Evolutionary conservation across 768 basidiomycete genomes (phyloP), one percentile per base, ranked within the genome.

Genomic region (Macrolepiota dolichaula): DNA sequence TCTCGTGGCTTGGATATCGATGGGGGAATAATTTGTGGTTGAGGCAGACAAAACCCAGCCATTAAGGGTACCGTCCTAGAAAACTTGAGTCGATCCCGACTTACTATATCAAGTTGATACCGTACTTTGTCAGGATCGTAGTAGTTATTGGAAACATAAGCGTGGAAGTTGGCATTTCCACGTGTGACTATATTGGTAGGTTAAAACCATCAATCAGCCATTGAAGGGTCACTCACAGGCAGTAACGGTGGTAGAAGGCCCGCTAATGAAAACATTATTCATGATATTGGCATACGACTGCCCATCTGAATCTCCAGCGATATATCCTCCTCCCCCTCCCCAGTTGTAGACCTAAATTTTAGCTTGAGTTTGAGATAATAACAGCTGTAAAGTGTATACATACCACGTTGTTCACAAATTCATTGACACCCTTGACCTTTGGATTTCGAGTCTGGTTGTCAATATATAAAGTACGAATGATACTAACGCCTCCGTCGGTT

Each of bases 381-480:
- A 55, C 25, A 22, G 1, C 38, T 4, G 15, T 11, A 11, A 15
- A 32, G n/a, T 15, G n/a, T 7, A 22, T 10, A 64, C 69, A 44
- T 62, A 75, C 74, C 29, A 75, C 73, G 55, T 74, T 75, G 47
- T 75, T 75, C 2, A 73, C 68, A 58, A 73, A 75, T 36, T 74
- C 74, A 44, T 76, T 75, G 36, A 73, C 70, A 9, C 74, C 74
- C 51, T 75, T 75, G 25, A 75, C 74, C 51, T 75, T 75, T 13
- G 74, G 74, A 55, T 75, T 75, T 44, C 74, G 62, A 7, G 74
- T 74, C 61, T 75, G 63, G 59, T 75, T 75, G 64, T 75, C 74
- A 55, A 75, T 74, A 51, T 75, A 74, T n/a, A 75, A 61, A 3
- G 70, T 67, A 10, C 74, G 71, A 53, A 75, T 67, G 50, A 75